phyloP scores from a whole-genome alignment of 1,284 basidiomycete genomes.

The Apiotrichum domesticum region DNA sequence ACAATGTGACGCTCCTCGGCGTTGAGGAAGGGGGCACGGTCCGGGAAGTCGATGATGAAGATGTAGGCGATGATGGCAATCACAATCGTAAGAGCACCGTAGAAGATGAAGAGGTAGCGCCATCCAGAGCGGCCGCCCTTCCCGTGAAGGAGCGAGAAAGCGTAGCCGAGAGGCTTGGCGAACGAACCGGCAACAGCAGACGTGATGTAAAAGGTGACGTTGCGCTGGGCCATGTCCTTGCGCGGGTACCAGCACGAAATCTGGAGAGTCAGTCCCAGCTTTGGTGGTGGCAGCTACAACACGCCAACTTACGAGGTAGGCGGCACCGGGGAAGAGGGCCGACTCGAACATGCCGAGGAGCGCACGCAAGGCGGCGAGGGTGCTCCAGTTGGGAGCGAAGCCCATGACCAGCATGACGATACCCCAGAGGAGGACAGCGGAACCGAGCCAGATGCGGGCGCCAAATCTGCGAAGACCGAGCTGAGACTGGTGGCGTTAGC shows the following conservation, averaged over 20 bases:
- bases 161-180: conserved; percentile 10
- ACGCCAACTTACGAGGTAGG: conserved; percentile 31
- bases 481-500: conserved; percentile 6
- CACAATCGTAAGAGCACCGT: conserved; percentile 3
- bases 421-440: conserved; percentile 40
- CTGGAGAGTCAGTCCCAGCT: too few species aligned
- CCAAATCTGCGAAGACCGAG: conserved; percentile 26
- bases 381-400: conserved; percentile 35
- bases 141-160: conserved; percentile 9
- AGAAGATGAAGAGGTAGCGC: conserved; percentile 11
- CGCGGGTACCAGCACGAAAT: conserved; percentile 50
- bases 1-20: conserved; percentile 9
- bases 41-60: conserved; percentile 12
- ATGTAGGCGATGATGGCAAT: conserved; percentile 1
- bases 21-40: conserved; percentile 9
- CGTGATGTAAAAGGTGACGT: conserved; percentile 46
- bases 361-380: conserved; percentile 44
- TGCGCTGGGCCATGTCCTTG: conserved; percentile 43
- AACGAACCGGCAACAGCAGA: conserved; percentile 18
- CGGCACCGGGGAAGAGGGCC: conserved; percentile 42
- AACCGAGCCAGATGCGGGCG: conserved; percentile 13
- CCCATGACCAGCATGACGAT: conserved; percentile 46
- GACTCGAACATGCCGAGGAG: conserved; percentile 46
- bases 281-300: too few species aligned
- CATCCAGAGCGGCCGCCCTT: conserved; percentile 4